Base-by-base conservation (phyloP, 1,284 basidiomycete genomes). In the Meira miltonrushii region DNA sequence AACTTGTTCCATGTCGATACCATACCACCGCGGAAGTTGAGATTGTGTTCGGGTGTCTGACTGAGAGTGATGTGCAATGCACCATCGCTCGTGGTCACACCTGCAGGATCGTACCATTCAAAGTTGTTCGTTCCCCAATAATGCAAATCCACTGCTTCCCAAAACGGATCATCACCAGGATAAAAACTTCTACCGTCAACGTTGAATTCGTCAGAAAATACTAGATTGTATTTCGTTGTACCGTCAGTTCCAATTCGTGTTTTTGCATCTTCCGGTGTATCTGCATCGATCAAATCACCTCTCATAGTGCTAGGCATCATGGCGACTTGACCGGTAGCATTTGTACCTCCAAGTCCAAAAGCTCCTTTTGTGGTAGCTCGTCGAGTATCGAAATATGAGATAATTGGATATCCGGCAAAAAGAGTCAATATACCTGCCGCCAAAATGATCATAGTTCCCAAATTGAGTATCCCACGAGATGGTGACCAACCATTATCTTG, bases 381-480 rank as follows among this genome's bases (percentile, higher is more conserved):
- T 15, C 28, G 50, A n/a, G 60, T 53, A 1, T 58, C 39, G 44
- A 57, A 58, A 61, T 70, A 66, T 0, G 64, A 52, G 67, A 90
- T 74, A 69, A 92, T 84, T 1, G 90, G 90, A 70, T 89, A 92
- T 46, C 85, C 84, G 23, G 87, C 84, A 75, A 92, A 93, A 7
- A 92, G 83, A 54, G 78, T 78, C 9, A 87, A 74, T 54, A 87
- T 78, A 0, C 77, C 79, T 5, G 54, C 57, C 17, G 77, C 70
- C 25, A 83, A 75, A 38, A 81, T 57, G 44, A 81, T 74, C 13
- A 84, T 74, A 10, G 80, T 79, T 0, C 85, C 80, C 52, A 86
- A 84, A 69, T 89, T 84, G 59, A 77, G 60, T 28, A 76, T 37
- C 13, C 61, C 71, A 39, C 71, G 33, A 49, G 48, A 25, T 59